Evolutionary conservation across 1,284 basidiomycete genomes (phyloP), one percentile per base, ranked within the genome.

Genomic region (Trichosporon sp.): DNA sequence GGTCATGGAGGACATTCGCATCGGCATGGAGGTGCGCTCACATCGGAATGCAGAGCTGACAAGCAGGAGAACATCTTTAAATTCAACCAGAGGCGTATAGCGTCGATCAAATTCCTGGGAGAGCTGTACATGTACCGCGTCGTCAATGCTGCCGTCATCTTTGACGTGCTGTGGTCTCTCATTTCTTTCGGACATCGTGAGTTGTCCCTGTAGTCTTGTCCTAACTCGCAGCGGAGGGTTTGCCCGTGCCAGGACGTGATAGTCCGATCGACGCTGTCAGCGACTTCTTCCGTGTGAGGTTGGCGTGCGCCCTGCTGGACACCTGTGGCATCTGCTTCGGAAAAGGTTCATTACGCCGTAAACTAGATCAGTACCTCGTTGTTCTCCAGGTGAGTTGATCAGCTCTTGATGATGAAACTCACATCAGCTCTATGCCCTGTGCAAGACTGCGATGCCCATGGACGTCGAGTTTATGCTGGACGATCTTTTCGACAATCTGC

Each of bases 241-340:
- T 92, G 33, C 94, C 95, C 2, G 77, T 91, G n/a, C 95, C 93
- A 1, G 86, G 87, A 46, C 87, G 91, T 65, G 78, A 85, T 5
- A 89, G 87, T 68, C 82, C 87, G 1, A 83, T 96, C 61, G 96
- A 99, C 79, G 89, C 91, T 81, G 91, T 91, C 0, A 90, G 96
- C 76, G 96, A 99, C 78, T 98, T 91, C 79, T 99, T 99, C 85
- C 88, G 96, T 25, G 81, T 99, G 60, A 86, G 96, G 10, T 84
- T 99, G 62, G 87, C 95, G 54, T 99, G 96, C 74, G 89, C 90
- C 7, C 82, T 99, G 52, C 84, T 99, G 23, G 95, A 98, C 76
- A 93, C 94, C 0, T 96, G 94, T 77, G 96, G 95, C n/a, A 90
- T 92, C 84, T 98, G 95, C 81, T 98, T 99, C 78, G 94, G 96